Evolutionary conservation across 2,329 filamentous ascomycete genomes (phyloP).

Genomic region (Apiospora sp.): DNA sequence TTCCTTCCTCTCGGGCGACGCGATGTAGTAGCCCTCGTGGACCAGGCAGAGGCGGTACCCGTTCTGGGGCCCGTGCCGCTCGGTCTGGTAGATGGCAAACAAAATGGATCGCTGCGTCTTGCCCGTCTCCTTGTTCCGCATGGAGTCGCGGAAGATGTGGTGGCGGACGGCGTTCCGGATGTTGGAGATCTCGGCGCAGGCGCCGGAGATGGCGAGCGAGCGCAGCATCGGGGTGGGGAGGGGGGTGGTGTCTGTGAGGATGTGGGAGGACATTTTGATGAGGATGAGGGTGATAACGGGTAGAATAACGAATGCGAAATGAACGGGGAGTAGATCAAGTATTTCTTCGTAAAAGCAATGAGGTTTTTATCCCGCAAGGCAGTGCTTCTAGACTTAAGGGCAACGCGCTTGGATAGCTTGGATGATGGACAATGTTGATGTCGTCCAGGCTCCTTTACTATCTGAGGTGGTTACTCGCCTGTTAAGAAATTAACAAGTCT

Average conservation of each 20-base stretch:
- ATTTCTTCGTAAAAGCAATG: neutral
- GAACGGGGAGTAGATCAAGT: neutral
- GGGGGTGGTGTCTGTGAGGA: neutral
- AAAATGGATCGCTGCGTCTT: neutral
- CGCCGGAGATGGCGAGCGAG: neutral
- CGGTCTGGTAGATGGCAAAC: constrained; percentile 17
- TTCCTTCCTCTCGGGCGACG: neutral
- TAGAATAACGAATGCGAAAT: neutral
- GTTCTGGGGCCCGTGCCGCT: constrained; percentile 14
- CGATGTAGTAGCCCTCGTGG: constrained; percentile 4
- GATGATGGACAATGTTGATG: too few relatives aligned
- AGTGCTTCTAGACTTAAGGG: too few relatives aligned
- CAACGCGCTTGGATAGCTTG: too few relatives aligned
- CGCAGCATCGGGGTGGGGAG: constrained; percentile 11
- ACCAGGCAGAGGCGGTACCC: constrained; percentile 20
- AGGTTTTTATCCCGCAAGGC: neutral
- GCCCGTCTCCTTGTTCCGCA: neutral
- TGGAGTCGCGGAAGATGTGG: constrained; percentile 2
- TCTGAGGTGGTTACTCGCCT: too few relatives aligned
- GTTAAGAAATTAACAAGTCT: too few relatives aligned
- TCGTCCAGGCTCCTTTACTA: too few relatives aligned
- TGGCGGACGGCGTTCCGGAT: neutral
- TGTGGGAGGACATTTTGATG: constrained; percentile 4
- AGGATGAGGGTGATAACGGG: neutral
- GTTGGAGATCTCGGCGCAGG: constrained; percentile 2